Evolutionary conservation across 2,329 filamentous ascomycete genomes (phyloP).

Genomic region (Diaporthe aspalathi): DNA sequence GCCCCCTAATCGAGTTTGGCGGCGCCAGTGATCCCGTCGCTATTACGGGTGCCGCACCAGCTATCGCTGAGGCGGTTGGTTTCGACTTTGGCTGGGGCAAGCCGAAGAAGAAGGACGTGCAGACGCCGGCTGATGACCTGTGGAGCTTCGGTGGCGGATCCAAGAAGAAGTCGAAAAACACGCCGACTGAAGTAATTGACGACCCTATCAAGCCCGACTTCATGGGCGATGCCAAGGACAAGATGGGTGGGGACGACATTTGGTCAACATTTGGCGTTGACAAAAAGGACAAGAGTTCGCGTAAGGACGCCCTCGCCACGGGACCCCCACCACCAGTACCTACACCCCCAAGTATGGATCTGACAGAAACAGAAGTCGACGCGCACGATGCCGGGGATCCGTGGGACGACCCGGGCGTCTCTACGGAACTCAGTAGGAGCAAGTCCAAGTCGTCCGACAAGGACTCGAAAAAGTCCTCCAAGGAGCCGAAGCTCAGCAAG

Average conservation of each 20-base stretch:
- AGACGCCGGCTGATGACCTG: conserved; percentile 53
- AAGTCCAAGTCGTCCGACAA: conserved; percentile 57
- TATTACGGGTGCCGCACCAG: conserved; percentile 17
- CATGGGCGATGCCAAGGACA: conserved; percentile 56
- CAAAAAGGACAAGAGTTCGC: conserved; percentile 55
- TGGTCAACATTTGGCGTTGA: conserved; percentile 58
- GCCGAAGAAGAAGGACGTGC: conserved; percentile 47
- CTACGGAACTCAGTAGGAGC: conserved; percentile 41
- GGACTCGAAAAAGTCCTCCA: conserved; percentile 44
- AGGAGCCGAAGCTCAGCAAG: conserved; percentile 59
- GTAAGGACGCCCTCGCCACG: conserved; percentile 51
- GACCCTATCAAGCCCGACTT: conserved; percentile 60
- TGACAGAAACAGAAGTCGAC: conserved; percentile 56
- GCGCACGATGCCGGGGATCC: conserved; percentile 44
- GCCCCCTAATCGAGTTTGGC: conserved; percentile 35
- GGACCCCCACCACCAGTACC: conserved; percentile 60
- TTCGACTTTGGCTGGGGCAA: conserved; percentile 48
- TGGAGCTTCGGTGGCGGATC: conserved; percentile 50
- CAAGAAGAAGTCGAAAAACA: conserved; percentile 66
- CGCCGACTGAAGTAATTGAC: conserved; percentile 57
- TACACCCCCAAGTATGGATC: conserved; percentile 59
- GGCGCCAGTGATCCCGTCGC: conserved; percentile 39
- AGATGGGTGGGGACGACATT: conserved; percentile 47
- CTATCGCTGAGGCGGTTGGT: conserved; percentile 43
- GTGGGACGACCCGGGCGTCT: conserved; percentile 50